Percentiles rank a stretch among this genome's conserved stretches.
These are phyloP conservation scores for Chaetomium globosum DNA, from an alignment of 2,329 filamentous ascomycete genomes.

Conservation along the genomic window DNA sequence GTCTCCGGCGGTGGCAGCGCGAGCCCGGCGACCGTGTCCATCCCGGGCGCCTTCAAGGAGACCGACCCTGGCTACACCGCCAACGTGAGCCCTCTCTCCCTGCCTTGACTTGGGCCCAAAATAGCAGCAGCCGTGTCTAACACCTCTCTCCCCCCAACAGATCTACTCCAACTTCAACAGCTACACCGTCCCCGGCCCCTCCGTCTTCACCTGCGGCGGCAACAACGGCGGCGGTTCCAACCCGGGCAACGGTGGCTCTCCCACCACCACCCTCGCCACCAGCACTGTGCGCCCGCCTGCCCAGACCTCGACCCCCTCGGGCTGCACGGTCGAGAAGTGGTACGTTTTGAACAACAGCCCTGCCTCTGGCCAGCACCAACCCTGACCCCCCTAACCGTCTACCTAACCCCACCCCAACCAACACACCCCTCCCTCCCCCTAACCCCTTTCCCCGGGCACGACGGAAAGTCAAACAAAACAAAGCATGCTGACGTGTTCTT, in stretches of 20 bases:
- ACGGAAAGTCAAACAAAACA: neutral
- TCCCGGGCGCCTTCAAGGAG: conserved; percentile 49
- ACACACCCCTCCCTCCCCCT: neutral
- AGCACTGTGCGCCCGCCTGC: conserved; percentile 18
- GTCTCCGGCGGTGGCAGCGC: conserved; percentile 47
- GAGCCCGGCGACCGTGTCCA: conserved; percentile 42
- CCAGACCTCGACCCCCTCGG: conserved; percentile 12
- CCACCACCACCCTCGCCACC: conserved; percentile 25
- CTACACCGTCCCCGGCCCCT: conserved; percentile 38
- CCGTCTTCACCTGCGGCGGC: conserved; percentile 31
- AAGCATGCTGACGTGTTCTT: neutral
- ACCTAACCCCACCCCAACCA: neutral
- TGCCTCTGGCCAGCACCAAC: no score
- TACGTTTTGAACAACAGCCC: neutral
- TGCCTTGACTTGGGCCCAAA: no score
- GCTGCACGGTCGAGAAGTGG: conserved; percentile 39
- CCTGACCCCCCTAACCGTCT: no score
- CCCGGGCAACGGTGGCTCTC: neutral
- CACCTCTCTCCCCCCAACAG: conserved; percentile 17
- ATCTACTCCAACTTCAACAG: conserved; percentile 37
- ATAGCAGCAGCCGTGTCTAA: neutral
- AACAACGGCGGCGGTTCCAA: conserved; percentile 24
- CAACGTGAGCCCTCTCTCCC: conserved; percentile 44
- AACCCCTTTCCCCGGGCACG: neutral
- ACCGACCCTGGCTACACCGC: conserved; percentile 51